Percentiles rank a stretch among this genome's conserved stretches.
Evolutionary conservation across 257 asterid species (phyloP).

Genomic region (Solanum commersonii): DNA sequence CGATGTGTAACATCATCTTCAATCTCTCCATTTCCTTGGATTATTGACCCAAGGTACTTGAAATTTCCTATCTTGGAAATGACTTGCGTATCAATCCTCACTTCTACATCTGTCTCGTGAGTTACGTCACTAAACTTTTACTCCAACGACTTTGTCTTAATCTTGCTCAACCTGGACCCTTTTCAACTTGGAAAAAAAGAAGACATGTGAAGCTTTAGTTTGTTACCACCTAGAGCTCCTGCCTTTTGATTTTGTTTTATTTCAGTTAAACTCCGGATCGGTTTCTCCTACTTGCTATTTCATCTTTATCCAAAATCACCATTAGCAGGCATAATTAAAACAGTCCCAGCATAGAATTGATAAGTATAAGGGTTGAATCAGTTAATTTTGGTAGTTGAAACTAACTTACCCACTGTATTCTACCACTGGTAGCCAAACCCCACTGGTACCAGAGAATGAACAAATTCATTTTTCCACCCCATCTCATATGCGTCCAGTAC

Average conservation of each 20-base stretch:
- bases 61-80: not conserved
- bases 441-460: not conserved
- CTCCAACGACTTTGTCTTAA: not conserved
- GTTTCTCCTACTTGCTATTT: not conserved
- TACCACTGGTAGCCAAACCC: not conserved
- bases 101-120: not conserved
- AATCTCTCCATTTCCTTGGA: not conserved
- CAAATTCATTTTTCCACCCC: not conserved
- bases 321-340: not conserved
- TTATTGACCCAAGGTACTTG: not conserved
- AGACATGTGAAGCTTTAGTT: not conserved
- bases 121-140: not conserved
- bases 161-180: not conserved
- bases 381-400: not conserved
- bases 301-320: not conserved
- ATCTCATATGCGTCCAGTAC: not conserved
- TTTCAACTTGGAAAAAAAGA: not conserved
- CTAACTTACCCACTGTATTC: not conserved
- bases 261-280: not conserved
- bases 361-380: not conserved
- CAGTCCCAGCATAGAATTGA: not conserved
- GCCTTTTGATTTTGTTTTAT: not conserved
- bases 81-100: not conserved
- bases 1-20: not conserved
- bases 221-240: not conserved